phyloP scores from a whole-genome alignment of 2,329 filamentous ascomycete species.

The Aspergillus pseudoterreus region DNA sequence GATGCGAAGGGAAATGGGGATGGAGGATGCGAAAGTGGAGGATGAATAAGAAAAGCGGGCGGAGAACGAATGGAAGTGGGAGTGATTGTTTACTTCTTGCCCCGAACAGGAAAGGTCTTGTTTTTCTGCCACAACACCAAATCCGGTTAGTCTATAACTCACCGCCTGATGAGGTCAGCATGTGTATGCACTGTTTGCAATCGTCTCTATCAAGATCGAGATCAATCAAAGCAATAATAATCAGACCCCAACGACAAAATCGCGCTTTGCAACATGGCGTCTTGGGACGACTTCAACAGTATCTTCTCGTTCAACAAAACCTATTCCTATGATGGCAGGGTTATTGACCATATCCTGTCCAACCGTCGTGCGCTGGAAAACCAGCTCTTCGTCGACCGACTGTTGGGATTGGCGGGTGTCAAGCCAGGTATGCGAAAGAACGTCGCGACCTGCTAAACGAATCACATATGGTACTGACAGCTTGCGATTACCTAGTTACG shows the following conservation, averaged over 20 bases:
- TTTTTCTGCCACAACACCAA: constrained; percentile 32
- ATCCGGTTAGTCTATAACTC: constrained; percentile 1
- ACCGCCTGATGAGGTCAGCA: constrained; percentile 22
- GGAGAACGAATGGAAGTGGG: constrained; percentile 23
- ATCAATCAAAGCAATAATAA: constrained; percentile 13
- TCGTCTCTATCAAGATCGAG: not conserved
- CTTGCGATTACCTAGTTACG: constrained; percentile 38
- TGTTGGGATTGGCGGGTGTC: constrained; percentile 67
- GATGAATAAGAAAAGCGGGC: constrained; percentile 16
- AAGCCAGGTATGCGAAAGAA: constrained; percentile 62
- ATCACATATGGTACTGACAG: constrained; percentile 9
- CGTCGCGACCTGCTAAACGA: not conserved
- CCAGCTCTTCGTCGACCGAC: constrained; percentile 73
- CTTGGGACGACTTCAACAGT: constrained; percentile 61
- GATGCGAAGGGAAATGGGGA: constrained; percentile 13
- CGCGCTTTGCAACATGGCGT: constrained; percentile 30
- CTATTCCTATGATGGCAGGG: constrained; percentile 60
- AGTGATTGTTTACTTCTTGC: constrained; percentile 35
- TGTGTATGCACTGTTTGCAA: constrained; percentile 8
- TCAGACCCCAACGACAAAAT: not conserved
- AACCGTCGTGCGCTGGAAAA: constrained; percentile 67
- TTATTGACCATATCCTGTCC: constrained; percentile 60
- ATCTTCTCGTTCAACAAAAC: constrained; percentile 62
- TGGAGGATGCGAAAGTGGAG: constrained; percentile 9
- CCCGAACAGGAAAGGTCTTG: constrained; percentile 31